Percentiles rank a stretch among this genome's conserved stretches.
These are phyloP conservation scores for Pisolithus orientalis DNA, from an alignment of 768 basidiomycete genomes.

Conservation along the genomic window DNA sequence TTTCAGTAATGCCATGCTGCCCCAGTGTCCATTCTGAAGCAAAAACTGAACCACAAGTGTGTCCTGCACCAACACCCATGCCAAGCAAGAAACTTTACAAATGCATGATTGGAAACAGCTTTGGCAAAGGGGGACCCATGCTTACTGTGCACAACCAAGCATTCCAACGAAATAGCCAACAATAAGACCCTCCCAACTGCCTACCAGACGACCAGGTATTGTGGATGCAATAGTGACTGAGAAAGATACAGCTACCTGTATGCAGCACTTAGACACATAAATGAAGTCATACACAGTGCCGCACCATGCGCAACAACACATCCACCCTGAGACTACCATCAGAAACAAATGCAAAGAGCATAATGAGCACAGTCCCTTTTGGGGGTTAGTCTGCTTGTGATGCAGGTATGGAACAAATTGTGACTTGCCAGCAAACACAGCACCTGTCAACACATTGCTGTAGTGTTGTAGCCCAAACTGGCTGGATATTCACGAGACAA, in stretches of 20 bases:
- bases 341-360: conserved; percentile 77
- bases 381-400: conserved; percentile 59
- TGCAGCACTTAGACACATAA: conserved; percentile 9
- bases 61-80: conserved; percentile 84
- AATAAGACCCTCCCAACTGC: conserved; percentile 21
- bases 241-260: conserved; percentile 70
- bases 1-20: conserved; percentile 68
- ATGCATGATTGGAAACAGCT: neutral
- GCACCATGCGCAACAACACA: conserved; percentile 45
- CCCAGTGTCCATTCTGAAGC: conserved; percentile 82
- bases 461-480: conserved; percentile 51
- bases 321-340: conserved; percentile 87
- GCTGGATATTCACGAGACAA: conserved; percentile 66
- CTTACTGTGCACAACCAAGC: conserved; percentile 70
- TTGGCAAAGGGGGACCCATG: neutral
- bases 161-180: conserved; percentile 69
- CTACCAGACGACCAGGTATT: conserved; percentile 50
- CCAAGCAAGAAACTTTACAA: conserved; percentile 71
- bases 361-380: conserved; percentile 83
- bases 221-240: conserved; percentile 82
- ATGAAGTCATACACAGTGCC: conserved; percentile 6
- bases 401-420: conserved; percentile 44
- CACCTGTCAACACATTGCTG: conserved; percentile 53
- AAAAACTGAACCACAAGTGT: conserved; percentile 86
- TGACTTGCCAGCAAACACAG: conserved; percentile 76